phyloP scores from a whole-genome alignment of 768 basidiomycete genomes.

The Coprinopsis cinerea region DNA sequence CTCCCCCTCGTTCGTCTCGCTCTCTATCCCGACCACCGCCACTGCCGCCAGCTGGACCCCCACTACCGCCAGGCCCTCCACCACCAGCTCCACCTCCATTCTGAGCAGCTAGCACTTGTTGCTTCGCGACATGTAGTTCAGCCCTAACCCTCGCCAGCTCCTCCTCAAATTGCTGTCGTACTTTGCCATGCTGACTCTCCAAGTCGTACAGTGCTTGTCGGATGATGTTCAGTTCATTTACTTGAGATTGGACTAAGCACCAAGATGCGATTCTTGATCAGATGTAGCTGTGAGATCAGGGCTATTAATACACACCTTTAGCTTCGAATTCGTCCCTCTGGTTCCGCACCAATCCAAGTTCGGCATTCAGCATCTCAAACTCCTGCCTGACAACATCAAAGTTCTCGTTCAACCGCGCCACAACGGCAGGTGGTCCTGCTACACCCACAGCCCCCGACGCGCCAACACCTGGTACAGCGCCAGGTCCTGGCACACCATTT shows the following conservation, averaged over 20 bases:
- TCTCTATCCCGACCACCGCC: neutral
- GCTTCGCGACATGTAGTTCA: conserved; percentile 58
- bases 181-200: conserved; percentile 81
- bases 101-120: conserved; percentile 16
- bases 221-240: conserved; percentile 87
- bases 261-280: neutral
- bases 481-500: neutral
- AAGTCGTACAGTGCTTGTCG: conserved; percentile 88
- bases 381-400: conserved; percentile 46
- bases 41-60: neutral
- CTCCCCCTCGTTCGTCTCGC: conserved; percentile 16
- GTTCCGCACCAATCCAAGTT: conserved; percentile 58
- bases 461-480: neutral
- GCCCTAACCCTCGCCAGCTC: conserved; percentile 60
- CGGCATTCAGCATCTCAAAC: conserved; percentile 69
- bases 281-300: conserved; percentile 7
- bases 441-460: conserved; percentile 3
- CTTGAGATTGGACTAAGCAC: conserved; percentile 64
- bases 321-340: conserved; percentile 89
- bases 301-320: conserved; percentile 57
- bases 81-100: neutral
- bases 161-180: conserved; percentile 82
- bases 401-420: neutral
- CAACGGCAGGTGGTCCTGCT: neutral
- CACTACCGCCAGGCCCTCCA: conserved; percentile 11